These are phyloP conservation scores for Xanthoparmelia taractica DNA, from an alignment of 495 filamentous ascomycete genomes.

Conservation along the genomic window DNA sequence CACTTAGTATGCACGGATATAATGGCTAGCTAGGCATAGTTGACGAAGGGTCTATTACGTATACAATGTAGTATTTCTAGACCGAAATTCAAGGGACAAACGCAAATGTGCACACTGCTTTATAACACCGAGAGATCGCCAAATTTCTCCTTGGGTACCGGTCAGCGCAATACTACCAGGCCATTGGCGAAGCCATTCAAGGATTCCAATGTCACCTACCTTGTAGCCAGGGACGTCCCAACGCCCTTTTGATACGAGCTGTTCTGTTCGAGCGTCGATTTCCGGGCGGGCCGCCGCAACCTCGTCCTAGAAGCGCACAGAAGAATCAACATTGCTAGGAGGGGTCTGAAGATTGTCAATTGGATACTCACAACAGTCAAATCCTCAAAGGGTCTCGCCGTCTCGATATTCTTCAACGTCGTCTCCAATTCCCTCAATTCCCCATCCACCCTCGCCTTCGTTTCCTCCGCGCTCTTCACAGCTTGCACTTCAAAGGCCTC, in stretches of 20 bases:
- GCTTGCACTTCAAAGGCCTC: constrained; percentile 96
- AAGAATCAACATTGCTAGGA: constrained; percentile 12
- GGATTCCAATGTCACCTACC: constrained; percentile 46
- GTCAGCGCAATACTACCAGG: background rate
- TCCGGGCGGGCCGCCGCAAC: constrained; percentile 85
- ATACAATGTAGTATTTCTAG: constrained; percentile 9
- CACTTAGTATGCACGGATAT: background rate
- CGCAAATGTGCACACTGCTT: constrained; percentile 28
- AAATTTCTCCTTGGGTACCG: constrained; percentile 76
- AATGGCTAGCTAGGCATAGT: background rate
- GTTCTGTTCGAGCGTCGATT: constrained; percentile 87
- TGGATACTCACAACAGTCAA: constrained; percentile 82
- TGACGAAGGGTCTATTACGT: background rate
- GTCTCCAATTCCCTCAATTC: constrained; percentile 87
- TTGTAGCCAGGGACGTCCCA: constrained; percentile 98
- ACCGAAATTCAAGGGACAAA: constrained; percentile 1
- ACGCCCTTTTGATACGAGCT: constrained; percentile 92
- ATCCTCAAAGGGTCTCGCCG: constrained; percentile 90
- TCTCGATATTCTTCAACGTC: constrained; percentile 95
- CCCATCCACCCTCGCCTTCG: constrained; percentile 86
- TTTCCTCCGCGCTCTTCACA: constrained; percentile 90
- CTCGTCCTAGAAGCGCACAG: constrained; percentile 65
- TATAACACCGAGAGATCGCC: constrained; percentile 90
- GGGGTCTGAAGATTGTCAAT: background rate
- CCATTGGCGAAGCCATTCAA: background rate